Evolutionary conservation across 768 basidiomycete genomes (phyloP).

Genomic region (Crassisporium funariophilum): DNA sequence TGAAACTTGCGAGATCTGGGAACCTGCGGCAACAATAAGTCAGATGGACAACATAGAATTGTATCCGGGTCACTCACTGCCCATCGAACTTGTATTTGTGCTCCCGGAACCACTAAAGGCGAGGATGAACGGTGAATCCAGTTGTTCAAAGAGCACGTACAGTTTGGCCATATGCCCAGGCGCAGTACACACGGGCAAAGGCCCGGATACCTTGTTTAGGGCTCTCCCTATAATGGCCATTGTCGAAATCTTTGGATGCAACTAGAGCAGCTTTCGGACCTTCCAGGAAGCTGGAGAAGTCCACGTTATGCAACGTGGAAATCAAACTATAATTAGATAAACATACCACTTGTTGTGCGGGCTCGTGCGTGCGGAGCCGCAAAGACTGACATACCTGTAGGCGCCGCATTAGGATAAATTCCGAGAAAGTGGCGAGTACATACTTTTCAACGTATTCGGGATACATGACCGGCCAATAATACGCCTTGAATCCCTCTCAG

Average conservation of each 20-base stretch:
- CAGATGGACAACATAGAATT: not conserved
- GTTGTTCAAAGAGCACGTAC: slow-evolving; percentile 25
- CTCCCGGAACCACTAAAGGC: slow-evolving; percentile 59
- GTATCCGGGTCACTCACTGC: slow-evolving; percentile 25
- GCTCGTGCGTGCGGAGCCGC: slow-evolving; percentile 37
- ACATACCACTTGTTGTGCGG: slow-evolving; percentile 47
- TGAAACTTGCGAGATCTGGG: slow-evolving; percentile 48
- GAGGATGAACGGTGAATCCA: not conserved
- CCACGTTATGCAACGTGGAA: not conserved
- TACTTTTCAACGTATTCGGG: slow-evolving; percentile 55
- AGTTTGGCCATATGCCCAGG: slow-evolving; percentile 62
- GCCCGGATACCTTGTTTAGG: slow-evolving; percentile 56
- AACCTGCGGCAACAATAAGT: slow-evolving; percentile 31
- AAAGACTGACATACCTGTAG: slow-evolving; percentile 50
- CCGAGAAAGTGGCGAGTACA: slow-evolving; percentile 26
- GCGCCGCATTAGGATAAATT: slow-evolving; percentile 11
- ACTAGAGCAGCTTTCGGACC: slow-evolving; percentile 57
- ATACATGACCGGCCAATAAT: slow-evolving; percentile 58
- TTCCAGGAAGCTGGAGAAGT: slow-evolving; percentile 53
- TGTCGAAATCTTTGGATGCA: slow-evolving; percentile 57
- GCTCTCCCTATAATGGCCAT: slow-evolving; percentile 50
- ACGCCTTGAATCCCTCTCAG: slow-evolving; percentile 29
- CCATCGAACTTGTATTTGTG: slow-evolving; percentile 46
- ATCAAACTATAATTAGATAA: not conserved
- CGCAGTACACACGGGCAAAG: slow-evolving; percentile 56